Conservation (phyloP, 768 basidiomycete genomes). For the Calocybe cyanea region DNA sequence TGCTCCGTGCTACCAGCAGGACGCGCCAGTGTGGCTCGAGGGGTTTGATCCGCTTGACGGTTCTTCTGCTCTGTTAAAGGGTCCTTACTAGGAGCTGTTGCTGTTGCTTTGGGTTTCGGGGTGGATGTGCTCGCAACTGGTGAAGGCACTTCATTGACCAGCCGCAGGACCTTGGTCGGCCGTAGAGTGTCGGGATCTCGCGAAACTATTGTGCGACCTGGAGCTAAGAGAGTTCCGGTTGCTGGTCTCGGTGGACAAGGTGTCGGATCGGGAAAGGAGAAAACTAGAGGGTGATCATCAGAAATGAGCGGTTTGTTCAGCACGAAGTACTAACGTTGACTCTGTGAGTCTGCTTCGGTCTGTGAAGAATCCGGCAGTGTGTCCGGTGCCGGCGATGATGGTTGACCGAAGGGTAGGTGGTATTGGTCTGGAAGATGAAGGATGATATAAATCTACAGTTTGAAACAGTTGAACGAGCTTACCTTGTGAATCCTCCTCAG, state of each 20-base stretch:
- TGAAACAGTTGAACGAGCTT: background rate
- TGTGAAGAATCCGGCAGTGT: constrained; percentile 12
- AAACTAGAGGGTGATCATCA: constrained; percentile 2
- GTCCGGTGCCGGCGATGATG: constrained; percentile 9
- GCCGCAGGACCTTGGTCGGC: constrained; percentile 13
- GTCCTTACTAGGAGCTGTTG: background rate
- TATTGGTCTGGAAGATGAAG: too few relatives aligned
- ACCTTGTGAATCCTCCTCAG: constrained; percentile 40
- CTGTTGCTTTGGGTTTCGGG: background rate
- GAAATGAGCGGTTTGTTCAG: too few relatives aligned
- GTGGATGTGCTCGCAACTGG: background rate
- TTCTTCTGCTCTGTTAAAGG: constrained; percentile 19
- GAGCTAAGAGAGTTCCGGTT: background rate
- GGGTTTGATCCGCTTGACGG: constrained; percentile 7
- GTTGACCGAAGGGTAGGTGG: background rate
- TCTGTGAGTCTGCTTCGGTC: constrained; percentile 20
- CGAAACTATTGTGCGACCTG: constrained; percentile 11
- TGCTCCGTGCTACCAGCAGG: constrained; percentile 15
- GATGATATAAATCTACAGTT: too few relatives aligned
- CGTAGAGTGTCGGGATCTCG: constrained; percentile 11
- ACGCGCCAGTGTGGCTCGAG: constrained; percentile 21
- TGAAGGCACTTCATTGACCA: constrained; percentile 1
- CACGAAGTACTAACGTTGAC: constrained; percentile 11
- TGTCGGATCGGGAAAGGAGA: constrained; percentile 13
- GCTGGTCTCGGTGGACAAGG: constrained; percentile 10